phyloP scores from a whole-genome alignment of 2,329 filamentous ascomycete genomes.

The Colletotrichum sp. region DNA sequence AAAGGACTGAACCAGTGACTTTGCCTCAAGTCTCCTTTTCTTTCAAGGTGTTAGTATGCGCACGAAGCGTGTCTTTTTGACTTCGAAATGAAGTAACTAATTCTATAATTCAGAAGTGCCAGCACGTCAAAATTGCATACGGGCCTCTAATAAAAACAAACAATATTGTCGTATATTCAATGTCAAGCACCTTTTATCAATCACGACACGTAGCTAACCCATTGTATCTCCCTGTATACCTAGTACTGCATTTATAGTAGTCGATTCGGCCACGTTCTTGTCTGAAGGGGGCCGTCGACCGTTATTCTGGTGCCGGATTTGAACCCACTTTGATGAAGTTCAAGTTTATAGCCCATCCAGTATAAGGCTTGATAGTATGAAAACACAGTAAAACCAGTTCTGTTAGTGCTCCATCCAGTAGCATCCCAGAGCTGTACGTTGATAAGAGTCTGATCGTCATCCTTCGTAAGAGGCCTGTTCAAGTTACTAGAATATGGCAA shows the following conservation, averaged over 20 bases:
- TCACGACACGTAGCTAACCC: not conserved
- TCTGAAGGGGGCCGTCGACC: not conserved
- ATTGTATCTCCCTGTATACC: not conserved
- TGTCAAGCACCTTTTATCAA: rapidly evolving
- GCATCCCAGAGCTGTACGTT: not conserved
- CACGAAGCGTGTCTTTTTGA: not conserved
- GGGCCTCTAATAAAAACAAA: not conserved
- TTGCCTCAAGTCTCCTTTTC: rapidly evolving
- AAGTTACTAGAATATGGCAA: not conserved
- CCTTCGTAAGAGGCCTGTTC: not conserved
- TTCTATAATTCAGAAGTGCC: rapidly evolving
- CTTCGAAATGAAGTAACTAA: not conserved
- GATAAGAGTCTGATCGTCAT: too few relatives aligned
- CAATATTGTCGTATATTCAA: not conserved
- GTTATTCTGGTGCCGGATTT: not conserved
- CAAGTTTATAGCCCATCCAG: not conserved
- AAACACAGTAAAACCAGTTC: not conserved
- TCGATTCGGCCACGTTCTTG: not conserved
- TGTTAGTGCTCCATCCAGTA: not conserved
- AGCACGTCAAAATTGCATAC: not conserved
- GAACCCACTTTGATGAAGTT: not conserved
- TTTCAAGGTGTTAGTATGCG: not conserved
- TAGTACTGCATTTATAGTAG: not conserved
- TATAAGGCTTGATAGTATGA: not conserved
- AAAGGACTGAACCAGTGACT: rapidly evolving